Base-by-base conservation (phyloP, 441 rosid species). In the Bocquillonia castaneifolia region DNA sequence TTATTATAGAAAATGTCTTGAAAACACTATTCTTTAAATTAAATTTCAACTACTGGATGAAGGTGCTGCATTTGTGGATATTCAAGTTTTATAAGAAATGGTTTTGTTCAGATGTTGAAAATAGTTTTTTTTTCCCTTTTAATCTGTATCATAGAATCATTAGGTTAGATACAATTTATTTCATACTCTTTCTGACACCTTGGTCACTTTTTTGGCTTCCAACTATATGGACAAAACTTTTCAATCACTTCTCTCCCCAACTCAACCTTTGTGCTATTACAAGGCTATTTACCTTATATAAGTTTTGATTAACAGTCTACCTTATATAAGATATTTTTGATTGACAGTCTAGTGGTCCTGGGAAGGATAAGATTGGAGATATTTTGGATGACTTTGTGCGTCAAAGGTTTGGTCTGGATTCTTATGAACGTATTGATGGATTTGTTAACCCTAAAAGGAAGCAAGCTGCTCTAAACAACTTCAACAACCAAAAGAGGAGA, bases 321-420 rank as follows among this genome's bases (percentile, higher is more conserved):
- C 58, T 39, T 26, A 51, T 36, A 10, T 61, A 22, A 8, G 17
- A 25, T 61, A 26, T 66, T 59, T 74, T 34, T 34, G 42, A n/a
- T 64, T 72, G 72, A 68, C 96, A 94, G 98, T 79, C 84, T 62
- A 77, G 78, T 70, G 76, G 80, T 68, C 74, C 76, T 72, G 89
- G 80, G 68, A 84, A 74, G 77, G 77, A 83, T 74, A 73, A 72
- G 34, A 70, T 84, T 77, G 95, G 92, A 74, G 93, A 90, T 82
- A 84, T 94, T 75, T 81, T 94, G 83, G 99, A 94, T 76, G 97
- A 92, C 79, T 84, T 86, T 57, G 36, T 92, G 81, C 82, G 81
- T 28, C 87, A 80, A 51, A 87, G 92, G 78, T 92, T 87, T 87
- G 99, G 99, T 70, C 58, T 44, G 55, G 80, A 87, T 70, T 86